phyloP scores from a whole-genome alignment of 2,329 filamentous ascomycete species.

The Orbilia javanica region DNA sequence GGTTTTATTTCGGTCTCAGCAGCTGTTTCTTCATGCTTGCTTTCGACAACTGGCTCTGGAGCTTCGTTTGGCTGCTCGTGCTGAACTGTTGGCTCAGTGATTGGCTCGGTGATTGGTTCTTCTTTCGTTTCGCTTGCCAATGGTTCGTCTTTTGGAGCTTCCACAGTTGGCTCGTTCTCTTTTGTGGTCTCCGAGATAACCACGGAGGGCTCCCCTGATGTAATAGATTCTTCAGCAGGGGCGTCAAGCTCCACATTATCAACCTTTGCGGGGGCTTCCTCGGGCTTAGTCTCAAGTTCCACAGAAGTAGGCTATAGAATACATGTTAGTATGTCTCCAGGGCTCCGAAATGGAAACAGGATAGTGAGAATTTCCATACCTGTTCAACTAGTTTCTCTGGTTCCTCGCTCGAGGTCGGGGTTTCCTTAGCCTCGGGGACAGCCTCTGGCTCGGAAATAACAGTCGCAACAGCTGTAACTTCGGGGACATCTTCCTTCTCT shows the following conservation, averaged over 20 bases:
- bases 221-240: slow-evolving; percentile 19
- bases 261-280: slow-evolving; percentile 17
- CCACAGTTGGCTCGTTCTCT: slow-evolving; percentile 15
- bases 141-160: slow-evolving; percentile 24
- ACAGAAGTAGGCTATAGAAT: slow-evolving; percentile 14
- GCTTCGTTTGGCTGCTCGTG: neutral
- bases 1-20: neutral
- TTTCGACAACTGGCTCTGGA: neutral
- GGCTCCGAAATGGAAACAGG: no score
- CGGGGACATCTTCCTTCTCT: slow-evolving; percentile 17
- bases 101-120: neutral
- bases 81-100: neutral
- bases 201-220: slow-evolving; percentile 10
- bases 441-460: slow-evolving; percentile 19
- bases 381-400: slow-evolving; percentile 15
- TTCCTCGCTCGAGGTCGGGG: slow-evolving; percentile 10
- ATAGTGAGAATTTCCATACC: slow-evolving; percentile 12
- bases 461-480: neutral
- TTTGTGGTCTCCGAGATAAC: slow-evolving; percentile 1
- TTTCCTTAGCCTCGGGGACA: slow-evolving; percentile 16
- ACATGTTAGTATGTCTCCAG: neutral
- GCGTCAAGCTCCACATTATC: slow-evolving; percentile 16
- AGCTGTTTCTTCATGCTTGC: neutral
- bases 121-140: neutral
- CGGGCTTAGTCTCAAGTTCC: slow-evolving; percentile 18